Evolutionary conservation across 2,329 filamentous ascomycete species (phyloP).

Genomic region (Mycocentrospora acerina): DNA sequence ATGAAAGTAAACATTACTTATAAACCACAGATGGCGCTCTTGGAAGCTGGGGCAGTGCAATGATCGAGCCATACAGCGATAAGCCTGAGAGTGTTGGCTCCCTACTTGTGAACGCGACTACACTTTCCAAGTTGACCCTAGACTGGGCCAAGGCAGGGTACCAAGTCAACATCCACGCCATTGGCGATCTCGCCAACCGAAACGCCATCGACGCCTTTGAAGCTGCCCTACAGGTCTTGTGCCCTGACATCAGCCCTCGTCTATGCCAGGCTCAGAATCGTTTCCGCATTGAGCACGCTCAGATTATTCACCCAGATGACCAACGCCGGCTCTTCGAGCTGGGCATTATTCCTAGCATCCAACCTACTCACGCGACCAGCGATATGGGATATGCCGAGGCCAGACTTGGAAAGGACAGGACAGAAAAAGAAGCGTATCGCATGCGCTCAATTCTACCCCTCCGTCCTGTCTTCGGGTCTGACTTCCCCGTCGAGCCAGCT

Average conservation of each 20-base stretch:
- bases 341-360: constrained; percentile 67
- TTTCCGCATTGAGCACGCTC: constrained; percentile 70
- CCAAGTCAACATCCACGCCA: constrained; percentile 73
- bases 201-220: constrained; percentile 65
- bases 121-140: constrained; percentile 55
- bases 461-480: constrained; percentile 63
- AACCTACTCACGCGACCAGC: constrained; percentile 71
- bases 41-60: constrained; percentile 70
- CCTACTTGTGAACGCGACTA: constrained; percentile 65
- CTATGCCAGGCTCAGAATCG: constrained; percentile 58
- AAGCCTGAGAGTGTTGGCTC: constrained; percentile 63
- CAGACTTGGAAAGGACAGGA: constrained; percentile 60
- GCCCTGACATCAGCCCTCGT: constrained; percentile 44
- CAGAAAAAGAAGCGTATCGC: constrained; percentile 61
- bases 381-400: constrained; percentile 68
- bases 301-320: constrained; percentile 68
- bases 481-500: constrained; percentile 71
- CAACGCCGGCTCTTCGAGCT: constrained; percentile 60
- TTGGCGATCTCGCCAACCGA: constrained; percentile 69
- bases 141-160: constrained; percentile 63
- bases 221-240: constrained; percentile 56
- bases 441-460: constrained; percentile 63
- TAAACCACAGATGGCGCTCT: constrained; percentile 62
- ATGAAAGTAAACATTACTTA: constrained; percentile 9
- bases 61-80: constrained; percentile 71